A percentile compares a stretch with the other conserved stretches of the same genome.
These are phyloP conservation scores for Iris macrosiphon DNA, from an alignment of 106 monocot genomes.

Conservation along the genomic window DNA sequence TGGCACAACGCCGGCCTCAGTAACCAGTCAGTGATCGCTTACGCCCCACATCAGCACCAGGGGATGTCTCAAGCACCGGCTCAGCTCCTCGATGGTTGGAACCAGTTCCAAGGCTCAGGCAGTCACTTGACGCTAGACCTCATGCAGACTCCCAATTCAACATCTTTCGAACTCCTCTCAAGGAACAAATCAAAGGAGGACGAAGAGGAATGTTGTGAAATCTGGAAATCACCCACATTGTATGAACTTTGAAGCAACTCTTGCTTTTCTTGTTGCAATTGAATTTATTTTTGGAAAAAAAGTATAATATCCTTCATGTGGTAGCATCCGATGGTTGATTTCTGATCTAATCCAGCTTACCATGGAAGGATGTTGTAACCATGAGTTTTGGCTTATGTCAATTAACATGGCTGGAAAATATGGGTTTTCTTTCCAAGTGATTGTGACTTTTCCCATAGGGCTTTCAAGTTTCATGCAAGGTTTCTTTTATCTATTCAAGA, in stretches of 20 bases:
- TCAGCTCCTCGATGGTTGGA: constrained; percentile 17
- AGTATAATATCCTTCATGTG: too few relatives aligned
- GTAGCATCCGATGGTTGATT: too few relatives aligned
- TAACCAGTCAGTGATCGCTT: not conserved
- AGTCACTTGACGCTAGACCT: constrained; percentile 45
- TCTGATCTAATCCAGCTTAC: too few relatives aligned
- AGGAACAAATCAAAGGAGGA: constrained; percentile 23
- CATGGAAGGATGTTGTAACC: too few relatives aligned
- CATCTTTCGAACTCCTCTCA: constrained; percentile 22
- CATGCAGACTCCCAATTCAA: constrained; percentile 38
- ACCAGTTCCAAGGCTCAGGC: constrained; percentile 15
- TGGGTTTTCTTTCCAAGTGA: too few relatives aligned
- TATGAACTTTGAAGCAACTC: not conserved
- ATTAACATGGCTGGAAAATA: too few relatives aligned
- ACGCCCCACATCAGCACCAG: constrained; percentile 9
- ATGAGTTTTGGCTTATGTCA: too few relatives aligned
- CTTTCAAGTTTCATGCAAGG: too few relatives aligned
- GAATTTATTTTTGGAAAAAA: too few relatives aligned
- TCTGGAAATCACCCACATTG: constrained; percentile 41
- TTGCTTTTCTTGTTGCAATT: too few relatives aligned
- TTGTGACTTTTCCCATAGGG: too few relatives aligned
- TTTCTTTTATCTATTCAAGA: too few relatives aligned
- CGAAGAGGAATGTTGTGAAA: constrained; percentile 40
- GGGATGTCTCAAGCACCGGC: constrained; percentile 1
- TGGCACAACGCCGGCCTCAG: not conserved